Evolutionary conservation across 768 basidiomycete genomes (phyloP), one percentile per base, ranked within the genome.

Genomic region (Suillus occidentalis): DNA sequence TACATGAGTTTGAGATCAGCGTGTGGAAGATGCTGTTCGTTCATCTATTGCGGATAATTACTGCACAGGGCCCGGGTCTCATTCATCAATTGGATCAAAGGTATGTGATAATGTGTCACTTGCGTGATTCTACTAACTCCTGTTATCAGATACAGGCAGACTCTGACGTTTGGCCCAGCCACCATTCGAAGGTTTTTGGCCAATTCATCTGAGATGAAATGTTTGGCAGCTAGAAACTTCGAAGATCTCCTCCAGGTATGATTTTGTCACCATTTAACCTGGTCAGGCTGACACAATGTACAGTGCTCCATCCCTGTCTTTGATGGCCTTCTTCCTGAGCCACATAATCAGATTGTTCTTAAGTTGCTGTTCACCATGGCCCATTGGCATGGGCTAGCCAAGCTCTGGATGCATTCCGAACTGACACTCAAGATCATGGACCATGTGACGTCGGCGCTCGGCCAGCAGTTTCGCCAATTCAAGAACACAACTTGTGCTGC

Each of bases 1-100:
- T 81, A 71, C 80, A 81, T 64, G 78, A 81, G 63, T 65, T 78
- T 63, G 78, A 80, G 52, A 64, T 80, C 0, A 76, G 80, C 0
- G 72, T 78, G 1, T 81, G 79, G 78, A 81, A 79, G 59, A 65
- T 68, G 1, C 34, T 79, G 0, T 68, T 80, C 4, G 71, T 66
- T 1, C 80, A 81, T 50, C 72, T 81, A 3, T 71, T 80, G 6
- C 74, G 73, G 0, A 71, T 81, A 20, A 47, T 81, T 6, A 34
- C 5, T 2, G 49, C 49, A 1, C 22, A 49, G 0, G 49, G 25
- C 6, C 13, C 25, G 13, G 12, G 1, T 13, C 13, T 25, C 0
- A 50, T 50, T 0, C 6, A 50, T 14, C 4, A 50, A 50, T 25
- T 50, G 2, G 49, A 25, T 6, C 6, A 7, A 14, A 50, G 49